phyloP scores from a whole-genome alignment of 1,139 yeast genomes.

The Nakaseomyces delphensis region DNA sequence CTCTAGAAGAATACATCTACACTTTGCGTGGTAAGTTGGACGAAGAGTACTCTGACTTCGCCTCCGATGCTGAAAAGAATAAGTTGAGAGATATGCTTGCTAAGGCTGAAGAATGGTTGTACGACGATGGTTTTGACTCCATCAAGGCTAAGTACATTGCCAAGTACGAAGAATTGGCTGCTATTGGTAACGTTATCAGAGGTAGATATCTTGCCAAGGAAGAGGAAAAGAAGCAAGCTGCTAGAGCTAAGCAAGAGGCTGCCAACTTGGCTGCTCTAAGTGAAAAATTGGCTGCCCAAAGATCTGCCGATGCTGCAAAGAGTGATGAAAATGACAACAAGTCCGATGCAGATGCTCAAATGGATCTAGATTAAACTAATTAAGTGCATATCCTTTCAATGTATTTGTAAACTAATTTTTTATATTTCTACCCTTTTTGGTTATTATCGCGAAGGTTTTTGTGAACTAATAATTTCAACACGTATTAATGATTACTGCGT shows the following conservation, averaged over 20 bases:
- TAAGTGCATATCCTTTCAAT: not conserved
- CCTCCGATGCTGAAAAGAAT: slow-evolving; percentile 81
- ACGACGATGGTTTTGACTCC: slow-evolving; percentile 94
- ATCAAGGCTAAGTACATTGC: slow-evolving; percentile 96
- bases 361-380: slow-evolving; percentile 8
- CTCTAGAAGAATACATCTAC: slow-evolving; percentile 96
- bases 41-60: slow-evolving; percentile 81
- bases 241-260: slow-evolving; percentile 82
- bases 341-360: slow-evolving; percentile 19
- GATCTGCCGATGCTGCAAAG: slow-evolving; percentile 38
- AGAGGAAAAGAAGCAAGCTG: slow-evolving; percentile 90
- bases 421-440: slow-evolving; percentile 2
- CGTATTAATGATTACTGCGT: slow-evolving; percentile 1
- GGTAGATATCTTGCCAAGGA: slow-evolving; percentile 92
- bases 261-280: slow-evolving; percentile 81
- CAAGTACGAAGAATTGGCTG: slow-evolving; percentile 92
- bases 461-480: not conserved
- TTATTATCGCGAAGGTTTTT: slow-evolving; percentile 2
- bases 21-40: slow-evolving; percentile 96
- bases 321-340: slow-evolving; percentile 24
- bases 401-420: slow-evolving; percentile 3
- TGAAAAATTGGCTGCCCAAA: slow-evolving; percentile 80
- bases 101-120: slow-evolving; percentile 96
- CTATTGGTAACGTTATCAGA: slow-evolving; percentile 87
- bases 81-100: slow-evolving; percentile 63